Conservation (phyloP, 352 stramenopile species). For the Phytophthora vignae region DNA sequence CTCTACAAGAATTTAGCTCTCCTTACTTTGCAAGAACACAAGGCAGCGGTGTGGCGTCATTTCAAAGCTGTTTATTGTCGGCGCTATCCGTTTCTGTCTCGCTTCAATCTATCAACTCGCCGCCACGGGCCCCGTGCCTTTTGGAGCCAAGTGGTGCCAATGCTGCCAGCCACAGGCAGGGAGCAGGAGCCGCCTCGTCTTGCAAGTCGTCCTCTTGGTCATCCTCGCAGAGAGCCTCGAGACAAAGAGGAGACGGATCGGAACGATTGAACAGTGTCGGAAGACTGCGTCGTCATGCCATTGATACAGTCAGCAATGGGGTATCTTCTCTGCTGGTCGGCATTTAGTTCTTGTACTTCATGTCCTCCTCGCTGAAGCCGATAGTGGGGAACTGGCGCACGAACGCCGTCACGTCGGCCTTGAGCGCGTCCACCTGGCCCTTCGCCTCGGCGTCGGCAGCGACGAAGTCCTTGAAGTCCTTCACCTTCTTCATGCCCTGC, state of each 20-base stretch:
- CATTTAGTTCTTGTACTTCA: conserved; percentile 88
- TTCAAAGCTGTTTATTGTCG: conserved; percentile 1
- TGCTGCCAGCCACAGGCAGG: conserved; percentile 25
- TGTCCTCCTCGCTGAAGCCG: conserved; percentile 95
- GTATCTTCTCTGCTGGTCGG: conserved; percentile 15
- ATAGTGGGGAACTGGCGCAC: conserved; percentile 96
- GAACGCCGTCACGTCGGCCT: conserved; percentile 93
- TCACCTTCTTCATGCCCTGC: conserved; percentile 97
- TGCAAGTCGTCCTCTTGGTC: conserved; percentile 12
- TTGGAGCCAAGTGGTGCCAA: conserved; percentile 12
- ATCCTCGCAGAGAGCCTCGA: conserved; percentile 24
- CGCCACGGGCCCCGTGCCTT: conserved; percentile 15
- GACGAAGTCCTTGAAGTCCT: conserved; percentile 89
- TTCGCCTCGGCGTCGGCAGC: conserved; percentile 50
- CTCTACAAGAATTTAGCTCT: too few relatives aligned
- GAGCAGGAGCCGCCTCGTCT: conserved; percentile 20
- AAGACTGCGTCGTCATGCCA: conserved; percentile 18
- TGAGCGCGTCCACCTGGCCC: conserved; percentile 80
- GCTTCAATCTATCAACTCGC: conserved; percentile 1
- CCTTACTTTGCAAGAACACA: too few relatives aligned
- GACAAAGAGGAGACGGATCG: conserved; percentile 17
- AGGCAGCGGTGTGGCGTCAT: too few relatives aligned
- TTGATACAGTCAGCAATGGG: conserved; percentile 15
- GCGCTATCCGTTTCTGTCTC: neutral
- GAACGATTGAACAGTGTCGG: conserved; percentile 15